Conservation (phyloP, 2,329 filamentous ascomycete genomes). For the Ascochyta rabiei region DNA sequence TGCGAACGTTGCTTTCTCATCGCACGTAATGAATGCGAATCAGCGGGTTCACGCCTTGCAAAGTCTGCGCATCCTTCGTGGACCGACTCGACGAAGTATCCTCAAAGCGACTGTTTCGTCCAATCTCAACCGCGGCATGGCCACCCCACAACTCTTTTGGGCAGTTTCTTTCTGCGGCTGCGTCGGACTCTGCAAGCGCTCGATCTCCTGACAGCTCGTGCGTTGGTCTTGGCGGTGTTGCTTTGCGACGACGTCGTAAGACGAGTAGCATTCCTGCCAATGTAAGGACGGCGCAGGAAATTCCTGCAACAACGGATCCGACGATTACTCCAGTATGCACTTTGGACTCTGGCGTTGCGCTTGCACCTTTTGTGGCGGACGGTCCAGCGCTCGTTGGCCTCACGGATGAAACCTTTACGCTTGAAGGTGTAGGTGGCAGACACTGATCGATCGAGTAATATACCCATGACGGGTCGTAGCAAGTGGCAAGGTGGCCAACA, state of each 20-base stretch:
- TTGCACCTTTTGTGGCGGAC: conserved; percentile 8
- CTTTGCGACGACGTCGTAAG: conserved; percentile 8
- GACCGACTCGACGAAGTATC: conserved; percentile 2
- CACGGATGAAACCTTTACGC: not conserved
- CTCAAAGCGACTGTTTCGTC: conserved; percentile 27
- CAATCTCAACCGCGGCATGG: conserved; percentile 29
- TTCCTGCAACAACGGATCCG: conserved; percentile 23
- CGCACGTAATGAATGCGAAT: conserved; percentile 3
- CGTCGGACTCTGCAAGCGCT: conserved; percentile 18
- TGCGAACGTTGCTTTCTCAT: not conserved
- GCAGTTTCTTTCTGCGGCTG: conserved; percentile 12
- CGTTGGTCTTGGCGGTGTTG: not conserved
- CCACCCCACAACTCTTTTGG: conserved; percentile 25
- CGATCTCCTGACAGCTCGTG: conserved; percentile 29
- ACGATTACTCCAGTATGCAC: conserved; percentile 22
- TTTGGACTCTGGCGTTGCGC: not conserved
- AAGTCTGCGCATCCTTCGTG: not conserved
- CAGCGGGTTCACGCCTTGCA: conserved; percentile 1
- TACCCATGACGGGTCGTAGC: conserved; percentile 36
- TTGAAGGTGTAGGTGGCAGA: conserved; percentile 14
- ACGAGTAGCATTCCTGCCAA: conserved; percentile 18
- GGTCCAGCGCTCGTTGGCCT: conserved; percentile 2
- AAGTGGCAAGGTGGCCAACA: conserved; percentile 28
- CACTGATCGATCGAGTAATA: conserved; percentile 40
- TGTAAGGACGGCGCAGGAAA: conserved; percentile 19